phyloP scores from a whole-genome alignment of 306 rosid genomes.

The Cucurbita pepo region DNA sequence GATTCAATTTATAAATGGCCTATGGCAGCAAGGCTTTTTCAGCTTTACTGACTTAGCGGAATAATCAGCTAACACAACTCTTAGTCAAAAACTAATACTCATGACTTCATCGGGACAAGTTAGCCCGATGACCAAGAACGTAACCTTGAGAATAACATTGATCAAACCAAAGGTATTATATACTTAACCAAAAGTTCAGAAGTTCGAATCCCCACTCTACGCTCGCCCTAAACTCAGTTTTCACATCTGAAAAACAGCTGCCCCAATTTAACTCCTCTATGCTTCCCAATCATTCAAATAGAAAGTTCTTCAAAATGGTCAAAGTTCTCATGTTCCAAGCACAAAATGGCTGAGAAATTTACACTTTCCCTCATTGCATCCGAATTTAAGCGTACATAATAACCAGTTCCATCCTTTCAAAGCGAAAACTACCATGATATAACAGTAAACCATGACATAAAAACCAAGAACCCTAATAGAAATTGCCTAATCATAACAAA shows the following conservation, averaged over 20 bases:
- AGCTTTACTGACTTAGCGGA: too few relatives aligned
- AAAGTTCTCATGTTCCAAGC: not conserved
- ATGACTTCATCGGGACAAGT: not conserved
- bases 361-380: not conserved
- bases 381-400: not conserved
- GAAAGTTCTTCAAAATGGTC: not conserved
- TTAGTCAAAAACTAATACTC: not conserved
- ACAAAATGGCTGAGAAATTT: not conserved
- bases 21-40: not conserved
- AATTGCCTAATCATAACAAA: not conserved
- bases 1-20: not conserved
- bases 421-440: not conserved
- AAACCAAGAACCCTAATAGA: not conserved
- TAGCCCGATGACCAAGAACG: not conserved
- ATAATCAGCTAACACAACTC: too few relatives aligned
- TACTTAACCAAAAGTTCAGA: not conserved
- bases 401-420: not conserved
- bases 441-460: not conserved
- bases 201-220: not conserved
- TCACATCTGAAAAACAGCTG: not conserved
- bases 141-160: not conserved
- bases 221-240: not conserved
- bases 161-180: not conserved
- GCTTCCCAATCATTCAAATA: not conserved
- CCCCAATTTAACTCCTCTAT: not conserved